Evolutionary conservation across 345 rosid genomes (phyloP).

Genomic region (Schrenkiella parvula): DNA sequence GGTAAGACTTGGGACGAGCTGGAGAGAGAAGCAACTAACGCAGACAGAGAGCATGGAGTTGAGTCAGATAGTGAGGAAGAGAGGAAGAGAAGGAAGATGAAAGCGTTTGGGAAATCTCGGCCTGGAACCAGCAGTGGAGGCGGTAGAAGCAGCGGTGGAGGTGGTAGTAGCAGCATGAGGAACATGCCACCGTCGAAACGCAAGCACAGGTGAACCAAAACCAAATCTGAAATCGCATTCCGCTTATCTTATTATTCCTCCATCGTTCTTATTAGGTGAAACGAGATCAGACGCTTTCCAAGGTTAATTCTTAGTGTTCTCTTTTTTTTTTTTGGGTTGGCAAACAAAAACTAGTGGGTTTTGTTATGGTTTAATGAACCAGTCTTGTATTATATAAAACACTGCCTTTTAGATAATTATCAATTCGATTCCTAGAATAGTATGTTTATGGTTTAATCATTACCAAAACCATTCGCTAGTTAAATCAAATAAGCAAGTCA

Average conservation of each 20-base stretch:
- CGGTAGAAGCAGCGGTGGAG: constrained; percentile 27
- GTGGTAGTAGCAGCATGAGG: constrained; percentile 19
- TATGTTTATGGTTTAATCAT: background rate
- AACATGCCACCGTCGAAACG: constrained; percentile 33
- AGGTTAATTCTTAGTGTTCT: background rate
- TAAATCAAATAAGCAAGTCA: background rate
- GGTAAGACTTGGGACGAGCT: constrained; percentile 99
- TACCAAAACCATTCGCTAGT: background rate
- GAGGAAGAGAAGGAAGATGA: constrained; percentile 81
- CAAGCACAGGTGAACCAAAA: constrained; percentile 24
- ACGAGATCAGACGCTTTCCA: constrained; percentile 4
- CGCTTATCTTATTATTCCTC: background rate
- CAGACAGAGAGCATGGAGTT: constrained; percentile 81
- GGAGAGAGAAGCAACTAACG: constrained; percentile 93
- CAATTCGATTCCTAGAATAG: background rate
- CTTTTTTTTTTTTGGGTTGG: background rate
- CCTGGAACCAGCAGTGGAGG: constrained; percentile 42
- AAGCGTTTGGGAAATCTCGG: constrained; percentile 69
- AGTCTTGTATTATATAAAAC: constrained; percentile 11
- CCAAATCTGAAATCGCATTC: background rate
- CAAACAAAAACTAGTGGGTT: constrained; percentile 14
- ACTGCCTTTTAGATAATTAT: background rate
- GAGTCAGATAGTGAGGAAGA: constrained; percentile 96
- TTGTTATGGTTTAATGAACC: constrained; percentile 19
- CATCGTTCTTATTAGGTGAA: constrained; percentile 1